Evolutionary conservation across 148 eudicot genomes (phyloP), one percentile per base, ranked within the genome.

Genomic region (Rhododendron kiyosumense): DNA sequence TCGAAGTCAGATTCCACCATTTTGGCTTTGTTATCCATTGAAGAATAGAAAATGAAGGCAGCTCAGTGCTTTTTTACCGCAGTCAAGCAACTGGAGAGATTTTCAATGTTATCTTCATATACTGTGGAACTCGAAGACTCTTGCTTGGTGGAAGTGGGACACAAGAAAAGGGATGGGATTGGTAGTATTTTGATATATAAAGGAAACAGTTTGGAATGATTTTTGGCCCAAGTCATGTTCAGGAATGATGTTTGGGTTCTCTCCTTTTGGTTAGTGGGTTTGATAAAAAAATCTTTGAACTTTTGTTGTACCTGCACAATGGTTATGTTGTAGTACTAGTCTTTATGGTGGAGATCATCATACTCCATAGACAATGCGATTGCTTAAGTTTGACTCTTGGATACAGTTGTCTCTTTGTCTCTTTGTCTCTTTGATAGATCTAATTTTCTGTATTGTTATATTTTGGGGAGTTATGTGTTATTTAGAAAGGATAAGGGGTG

Each of bases 1-100:
- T 90, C 81, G 7, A 30, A 81, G 78, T 81, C 51, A 24, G 85
- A 78, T 81, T 28, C 83, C 81, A 74, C 41, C 57, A 82, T 69
- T 52, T 86, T 67, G 57, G 80, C 28, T 30, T 41, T 30, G 32
- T 28, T 78, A 14, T 38, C 49, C 61, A 1, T 30, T 52, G 46
- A 32, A 79, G 87, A 30, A 30, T 69, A 30, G 75, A 69, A 69
- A 69, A 69, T 69, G 36, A 69, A 30, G 36, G 34, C 36, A 69
- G 36, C 12, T 13, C 75, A 28, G 36, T 7, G 36, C 75, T 69
- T 69, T 79, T 79, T 81, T 74, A 84, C 75, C 36, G 38, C 75
- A 14, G 75, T 26, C 43, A 69, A 22, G 54, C 52, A 38, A 71
- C 49, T 14, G 81, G 81, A 57, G 74, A 81, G 59, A 74, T 86